Conservation (phyloP, 768 basidiomycete genomes). For the Coprinopsis sp. region DNA sequence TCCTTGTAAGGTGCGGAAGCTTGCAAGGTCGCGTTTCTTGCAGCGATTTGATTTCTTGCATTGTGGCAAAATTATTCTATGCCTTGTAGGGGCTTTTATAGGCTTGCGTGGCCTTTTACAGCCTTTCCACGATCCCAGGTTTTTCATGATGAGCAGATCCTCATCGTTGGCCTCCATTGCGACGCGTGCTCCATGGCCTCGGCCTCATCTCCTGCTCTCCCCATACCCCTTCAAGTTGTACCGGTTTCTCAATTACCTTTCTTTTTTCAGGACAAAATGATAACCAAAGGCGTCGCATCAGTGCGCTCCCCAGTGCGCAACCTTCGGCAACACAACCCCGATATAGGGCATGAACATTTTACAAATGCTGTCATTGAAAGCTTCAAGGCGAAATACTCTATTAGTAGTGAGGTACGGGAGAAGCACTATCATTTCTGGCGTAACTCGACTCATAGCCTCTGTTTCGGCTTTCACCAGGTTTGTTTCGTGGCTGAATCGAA, state of each 20-base stretch:
- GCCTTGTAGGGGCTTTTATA: too few relatives aligned
- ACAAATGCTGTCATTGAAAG: constrained; percentile 60
- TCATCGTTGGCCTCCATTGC: too few relatives aligned
- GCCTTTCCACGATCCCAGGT: background rate
- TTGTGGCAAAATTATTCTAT: too few relatives aligned
- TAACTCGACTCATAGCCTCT: background rate
- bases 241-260: background rate
- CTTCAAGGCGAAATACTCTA: constrained; percentile 57
- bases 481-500: constrained; percentile 41
- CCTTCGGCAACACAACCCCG: constrained; percentile 48
- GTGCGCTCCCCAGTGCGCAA: constrained; percentile 93
- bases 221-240: background rate
- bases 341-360: constrained; percentile 66
- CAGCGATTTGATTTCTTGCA: too few relatives aligned
- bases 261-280: constrained; percentile 59
- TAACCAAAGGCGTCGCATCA: constrained; percentile 83
- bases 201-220: background rate
- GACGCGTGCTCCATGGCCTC: background rate
- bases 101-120: too few relatives aligned
- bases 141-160: background rate
- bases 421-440: background rate
- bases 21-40: too few relatives aligned
- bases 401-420: constrained; percentile 26
- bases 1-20: too few relatives aligned
- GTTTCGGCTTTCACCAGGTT: constrained; percentile 25